These are phyloP conservation scores for Sarocladium oryzae DNA, from an alignment of 2,329 filamentous ascomycete species.

Conservation along the genomic window DNA sequence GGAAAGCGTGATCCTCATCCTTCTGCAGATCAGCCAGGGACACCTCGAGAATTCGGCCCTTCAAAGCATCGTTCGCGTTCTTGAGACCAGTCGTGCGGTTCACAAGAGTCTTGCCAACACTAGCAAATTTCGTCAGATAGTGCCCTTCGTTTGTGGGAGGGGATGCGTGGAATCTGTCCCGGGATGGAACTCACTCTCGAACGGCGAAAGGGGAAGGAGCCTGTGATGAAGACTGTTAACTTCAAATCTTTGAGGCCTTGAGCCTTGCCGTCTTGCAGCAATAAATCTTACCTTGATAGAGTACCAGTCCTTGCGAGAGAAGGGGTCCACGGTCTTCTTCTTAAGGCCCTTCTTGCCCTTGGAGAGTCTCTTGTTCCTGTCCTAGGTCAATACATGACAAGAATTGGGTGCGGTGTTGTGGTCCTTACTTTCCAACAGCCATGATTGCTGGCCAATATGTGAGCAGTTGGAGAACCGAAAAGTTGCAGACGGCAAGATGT, in stretches of 20 bases:
- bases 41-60: conserved; percentile 98
- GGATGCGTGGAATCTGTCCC: not conserved
- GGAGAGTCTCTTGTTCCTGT: conserved; percentile 98
- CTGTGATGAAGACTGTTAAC: conserved; percentile 34
- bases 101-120: conserved; percentile 99
- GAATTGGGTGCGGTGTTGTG: conserved; percentile 3
- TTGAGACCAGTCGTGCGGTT: conserved; percentile 99
- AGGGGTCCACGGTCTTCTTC: conserved; percentile 98
- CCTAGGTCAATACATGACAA: conserved; percentile 7
- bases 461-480: conserved; percentile 34
- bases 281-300: conserved; percentile 94
- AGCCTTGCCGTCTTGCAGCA: too few relatives aligned
- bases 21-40: conserved; percentile 98
- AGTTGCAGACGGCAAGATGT: conserved; percentile 25
- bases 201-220: conserved; percentile 92
- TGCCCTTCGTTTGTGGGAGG: not conserved
- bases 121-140: conserved; percentile 34
- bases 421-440: conserved; percentile 54
- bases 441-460: conserved; percentile 48
- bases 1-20: conserved; percentile 99
- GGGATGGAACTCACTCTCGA: conserved; percentile 71
- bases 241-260: too few relatives aligned
- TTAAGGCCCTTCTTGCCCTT: conserved; percentile 99
- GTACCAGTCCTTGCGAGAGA: conserved; percentile 99
- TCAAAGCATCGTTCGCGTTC: conserved; percentile 98